Evolutionary conservation across 352 stramenopile genomes (phyloP), one percentile per base, ranked within the genome.

Genomic region (Phytophthora citrophthora): DNA sequence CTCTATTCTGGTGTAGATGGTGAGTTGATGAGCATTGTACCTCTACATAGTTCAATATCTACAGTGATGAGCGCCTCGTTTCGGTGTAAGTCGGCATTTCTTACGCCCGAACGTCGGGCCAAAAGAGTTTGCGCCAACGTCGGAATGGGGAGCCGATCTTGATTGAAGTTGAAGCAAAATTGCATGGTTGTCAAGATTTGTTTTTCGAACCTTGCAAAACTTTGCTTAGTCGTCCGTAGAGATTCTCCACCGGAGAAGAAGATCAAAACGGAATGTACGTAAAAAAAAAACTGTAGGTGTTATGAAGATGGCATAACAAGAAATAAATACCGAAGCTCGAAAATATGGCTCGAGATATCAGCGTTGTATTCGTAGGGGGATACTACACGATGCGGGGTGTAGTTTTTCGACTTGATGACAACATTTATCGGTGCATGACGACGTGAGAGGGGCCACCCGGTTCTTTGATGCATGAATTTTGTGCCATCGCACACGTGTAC

Each of bases 1-100:
- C 12, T 15, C 13, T 36, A 44, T 73, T 16, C 41, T 73, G 48
- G 59, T 73, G 26, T 73, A 56, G 54, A n/a, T 54, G 47, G 27
- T 29, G n/a, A n/a, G 29, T 7, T 40, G n/a, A 52, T 39, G 26
- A 34, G 29, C 29, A 13, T 34, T 34, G 12, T 36, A 12, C 43
- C 20, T 27, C 15, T 46, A 7, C 29, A 15, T 34, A 34, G 9
- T 34, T 13, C 29, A 34, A 34, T 13, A 13, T 13, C 4, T 13
- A 3, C 4, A 34, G 8, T 34, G 29, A 13, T 12, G 29, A 34
- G 29, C 9, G 9, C 29, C 29, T 34, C 9, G 9, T 34, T 34
- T 34, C 29, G 29, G 29, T 13, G 29, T 34, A 34, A 34, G 29
- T 34, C 29, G 29, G 9, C 9, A 12, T 11, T 34, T 34, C 7